Base-by-base conservation (phyloP, 2,329 filamentous ascomycete species). In the Metarhizium guizhouense region DNA sequence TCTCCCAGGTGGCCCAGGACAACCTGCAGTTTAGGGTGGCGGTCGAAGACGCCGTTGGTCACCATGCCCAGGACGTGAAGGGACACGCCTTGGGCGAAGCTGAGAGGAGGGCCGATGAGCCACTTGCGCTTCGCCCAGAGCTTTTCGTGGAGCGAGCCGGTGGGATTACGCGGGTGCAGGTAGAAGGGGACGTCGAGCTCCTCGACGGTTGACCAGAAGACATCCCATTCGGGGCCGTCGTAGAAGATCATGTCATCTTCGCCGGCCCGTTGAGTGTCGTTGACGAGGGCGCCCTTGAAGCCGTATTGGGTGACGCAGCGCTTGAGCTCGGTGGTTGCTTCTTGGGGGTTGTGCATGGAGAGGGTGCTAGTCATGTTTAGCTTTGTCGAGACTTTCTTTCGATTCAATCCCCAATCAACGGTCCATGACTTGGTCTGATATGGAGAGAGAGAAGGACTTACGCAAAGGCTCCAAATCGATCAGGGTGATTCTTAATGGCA, bases 141-240 rank as follows among this genome's bases (percentile, higher is more conserved):
- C 62, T 80, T 80, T 4, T 84, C 79, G 61, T 79, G 72, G 54
- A 83, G 74, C 18, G 72, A 74, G 6, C 81, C 81, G 0, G 78
- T 80, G 1, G 83, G 80, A 59, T 78, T 77, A 51, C 78, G 72
- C 0, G 83, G 84, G 65, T 87, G 84, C 1, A 87, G 72, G 62
- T 86, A 87, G 51, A 87, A 74, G 0, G 83, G 83, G 0, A 85
- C 82, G 56, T 85, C 80, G 0, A 87, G 76, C 47, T 84, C 79
- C 1, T 73, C 74, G 8, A 78, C 74, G 0, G 76, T 77, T 13
- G 73, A 63, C 83, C 83, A 86, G 73, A 87, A 86, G 25, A 76
- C 66, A 60, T 84, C 81, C 74, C 78, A 87, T 57, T 80, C 76
- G 0, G 77, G 73, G 8, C 75, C 71, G 63, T 87, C 84, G 68